Conservation (phyloP, 257 asterid species). For the Ocimum tenuiflorum region DNA sequence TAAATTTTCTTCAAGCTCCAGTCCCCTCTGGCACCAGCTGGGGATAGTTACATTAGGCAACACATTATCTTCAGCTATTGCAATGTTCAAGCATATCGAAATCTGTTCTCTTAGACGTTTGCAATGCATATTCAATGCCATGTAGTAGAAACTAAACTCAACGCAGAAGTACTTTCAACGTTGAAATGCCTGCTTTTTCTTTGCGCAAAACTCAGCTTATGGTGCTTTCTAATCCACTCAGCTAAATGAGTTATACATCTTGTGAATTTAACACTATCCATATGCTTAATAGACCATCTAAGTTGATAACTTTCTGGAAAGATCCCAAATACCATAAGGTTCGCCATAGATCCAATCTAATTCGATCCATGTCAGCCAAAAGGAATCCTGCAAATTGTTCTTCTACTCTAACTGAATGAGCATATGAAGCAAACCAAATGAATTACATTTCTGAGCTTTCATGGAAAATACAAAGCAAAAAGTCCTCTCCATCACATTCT, state of each 20-base stretch:
- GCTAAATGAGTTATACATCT: neutral
- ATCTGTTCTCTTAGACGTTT: too few relatives aligned
- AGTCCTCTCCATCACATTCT: neutral
- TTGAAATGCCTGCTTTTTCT: neutral
- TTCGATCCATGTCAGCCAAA: conserved; percentile 1
- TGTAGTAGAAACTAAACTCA: neutral
- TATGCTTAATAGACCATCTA: neutral
- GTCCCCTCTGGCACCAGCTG: neutral
- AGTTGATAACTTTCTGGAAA: neutral
- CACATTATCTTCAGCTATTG: neutral
- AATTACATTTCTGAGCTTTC: conserved; percentile 8
- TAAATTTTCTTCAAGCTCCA: neutral
- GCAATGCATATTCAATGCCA: too few relatives aligned
- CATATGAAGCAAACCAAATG: neutral
- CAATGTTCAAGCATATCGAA: neutral
- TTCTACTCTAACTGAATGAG: conserved; percentile 1
- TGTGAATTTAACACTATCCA: conserved; percentile 5
- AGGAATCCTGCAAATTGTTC: neutral
- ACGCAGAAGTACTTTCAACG: neutral
- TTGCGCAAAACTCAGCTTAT: neutral
- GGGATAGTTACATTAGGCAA: neutral
- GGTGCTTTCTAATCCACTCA: neutral
- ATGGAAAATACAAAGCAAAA: neutral
- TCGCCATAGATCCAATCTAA: neutral
- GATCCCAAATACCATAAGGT: neutral